Conservation (phyloP, 306 rosid species). For the Hippophae rhamnoides region DNA sequence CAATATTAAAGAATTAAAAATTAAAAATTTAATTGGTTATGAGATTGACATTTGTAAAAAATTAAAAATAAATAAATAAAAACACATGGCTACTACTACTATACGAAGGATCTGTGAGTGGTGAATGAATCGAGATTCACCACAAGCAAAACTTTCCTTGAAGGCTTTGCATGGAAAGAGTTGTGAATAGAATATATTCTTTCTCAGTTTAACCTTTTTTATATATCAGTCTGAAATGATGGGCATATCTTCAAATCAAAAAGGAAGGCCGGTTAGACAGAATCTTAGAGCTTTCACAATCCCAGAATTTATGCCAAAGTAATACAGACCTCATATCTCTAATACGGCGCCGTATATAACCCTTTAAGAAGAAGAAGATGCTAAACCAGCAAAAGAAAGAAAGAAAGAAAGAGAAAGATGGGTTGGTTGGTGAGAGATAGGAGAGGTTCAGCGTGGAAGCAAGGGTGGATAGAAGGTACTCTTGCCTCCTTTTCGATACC, state of each 20-base stretch:
- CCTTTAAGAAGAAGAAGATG: background rate
- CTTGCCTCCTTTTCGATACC: slow-evolving; percentile 37
- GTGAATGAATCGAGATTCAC: background rate
- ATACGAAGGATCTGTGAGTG: too few relatives aligned
- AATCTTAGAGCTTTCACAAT: slow-evolving; percentile 1
- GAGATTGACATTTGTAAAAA: too few relatives aligned
- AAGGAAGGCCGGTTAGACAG: slow-evolving; percentile 20
- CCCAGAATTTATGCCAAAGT: slow-evolving; percentile 29
- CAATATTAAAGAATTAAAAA: too few relatives aligned
- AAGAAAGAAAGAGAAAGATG: slow-evolving; percentile 16
- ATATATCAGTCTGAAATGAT: too few relatives aligned
- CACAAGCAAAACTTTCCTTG: background rate
- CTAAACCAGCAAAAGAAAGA: background rate
- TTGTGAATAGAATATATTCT: background rate
- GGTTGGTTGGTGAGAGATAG: slow-evolving; percentile 45
- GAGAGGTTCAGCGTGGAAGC: slow-evolving; percentile 48
- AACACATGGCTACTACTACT: too few relatives aligned
- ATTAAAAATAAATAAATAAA: too few relatives aligned
- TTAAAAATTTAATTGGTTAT: too few relatives aligned
- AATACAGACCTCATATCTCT: background rate
- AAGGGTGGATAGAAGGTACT: slow-evolving; percentile 42
- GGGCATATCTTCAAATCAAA: slow-evolving; percentile 1
- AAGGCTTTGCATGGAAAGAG: background rate
- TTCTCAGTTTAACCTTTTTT: background rate
- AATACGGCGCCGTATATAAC: background rate